Base-by-base conservation (phyloP, 371 early-diverging fungal genomes). In the Lichtheimia hyalospora region DNA sequence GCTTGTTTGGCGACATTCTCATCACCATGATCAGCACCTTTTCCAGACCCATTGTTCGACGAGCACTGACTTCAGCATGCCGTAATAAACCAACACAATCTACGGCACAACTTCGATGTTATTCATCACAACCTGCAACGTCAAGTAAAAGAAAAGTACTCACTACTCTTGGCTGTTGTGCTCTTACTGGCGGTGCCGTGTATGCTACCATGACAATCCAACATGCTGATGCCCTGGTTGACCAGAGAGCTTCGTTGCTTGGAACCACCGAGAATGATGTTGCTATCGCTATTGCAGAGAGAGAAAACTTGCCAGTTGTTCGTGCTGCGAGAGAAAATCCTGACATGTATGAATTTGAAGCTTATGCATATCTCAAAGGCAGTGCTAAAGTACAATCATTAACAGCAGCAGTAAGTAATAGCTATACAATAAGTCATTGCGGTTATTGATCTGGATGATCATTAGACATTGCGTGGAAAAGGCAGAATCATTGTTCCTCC, bases 401-500 rank as follows among this genome's bases (percentile, higher is more conserved):
- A 21, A 76, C 76, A 16, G 65, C 61, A 16, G 44, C 69, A 27
- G 78, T 77, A 72, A 66, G 67, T 63, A 13, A 15, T n/a, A 10
- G 21, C n/a, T 12, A 27, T 5, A 39, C 12, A 24, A 21, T 14
- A 55, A 28, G 20, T 14, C n/a, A 7, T n/a, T n/a, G n/a, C n/a
- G n/a, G 4, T 52, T 15, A 18, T 27, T 25, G 52, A 27, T 23
- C 13, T 40, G n/a, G 12, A 43, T 3, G 25, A 4, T 49, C 15
- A 18, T 13, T 52, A 77, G 78, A 63, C 76, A 25, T 51, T 79
- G 16, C 71, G 73, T 54, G 80, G 73, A 8, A 70, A 71, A 54
- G 77, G 65, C 42, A 71, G 64, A 66, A 59, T 79, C 28, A 60
- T 70, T 53, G 56, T 71, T 13, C 52, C 67, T 1, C 80, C 80